Evolutionary conservation across 345 rosid species (phyloP), one percentile per base, ranked within the genome.

Genomic region (Dipteronia dyeriana): DNA sequence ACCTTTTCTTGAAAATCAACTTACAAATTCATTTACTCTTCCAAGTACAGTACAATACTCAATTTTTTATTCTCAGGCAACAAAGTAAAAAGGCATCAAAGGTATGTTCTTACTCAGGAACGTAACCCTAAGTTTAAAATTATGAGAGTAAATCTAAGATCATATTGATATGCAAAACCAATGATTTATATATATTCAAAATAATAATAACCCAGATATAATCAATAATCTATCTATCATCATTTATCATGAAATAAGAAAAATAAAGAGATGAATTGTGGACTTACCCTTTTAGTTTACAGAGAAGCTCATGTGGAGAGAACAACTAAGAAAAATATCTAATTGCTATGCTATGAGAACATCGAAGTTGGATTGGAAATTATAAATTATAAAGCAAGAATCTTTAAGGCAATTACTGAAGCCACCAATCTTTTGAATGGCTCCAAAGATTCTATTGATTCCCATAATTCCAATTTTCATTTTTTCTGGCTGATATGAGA

Each of bases 371-470:
- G 56, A 19, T 19, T 68, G 59, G 59, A 74, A 20, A 34, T 34
- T 34, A 34, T 34, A 34, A 34, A 0, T 49, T 60, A 64, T 78
- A 67, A 69, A 75, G 75, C 69, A 68, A 67, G 84, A 84, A 85
- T 77, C 81, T 76, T 5, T 26, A 43, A 51, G 23, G 66, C 69
- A 57, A 57, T 60, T 19, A 38, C 49, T 53, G 64, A 79, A 79
- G 93, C 95, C 95, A 90, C 95, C 80, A 84, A 62, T 85, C 76
- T 73, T 78, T 83, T 84, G 87, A 86, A 86, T 85, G 97, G 94
- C 77, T 75, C 77, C 74, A 74, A 75, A 83, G 80, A 79, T 75
- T 85, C 85, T 17, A 57, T 7, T 68, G 81, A n/a, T 63, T 64
- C 77, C 53, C 53, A 59, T 4, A 1, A 49, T 20, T 8, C 3